phyloP scores from a whole-genome alignment of 1,139 yeast genomes.

The Blastobotrys raffinosifermentans region DNA sequence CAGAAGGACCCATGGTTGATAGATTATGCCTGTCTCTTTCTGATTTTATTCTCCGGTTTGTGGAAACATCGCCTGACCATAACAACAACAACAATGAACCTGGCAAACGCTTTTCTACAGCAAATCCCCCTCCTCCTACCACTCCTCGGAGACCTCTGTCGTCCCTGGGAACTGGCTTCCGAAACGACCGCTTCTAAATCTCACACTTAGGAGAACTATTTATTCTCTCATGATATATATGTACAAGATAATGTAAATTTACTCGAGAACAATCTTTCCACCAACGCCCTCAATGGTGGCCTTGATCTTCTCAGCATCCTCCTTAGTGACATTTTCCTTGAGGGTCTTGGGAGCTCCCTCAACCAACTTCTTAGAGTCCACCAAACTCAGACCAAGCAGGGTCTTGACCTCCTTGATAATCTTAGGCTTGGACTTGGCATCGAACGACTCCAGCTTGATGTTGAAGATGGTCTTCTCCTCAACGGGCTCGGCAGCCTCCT shows the following conservation, averaged over 20 bases:
- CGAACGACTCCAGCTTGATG: slow-evolving; percentile 88
- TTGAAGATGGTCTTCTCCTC: slow-evolving; percentile 94
- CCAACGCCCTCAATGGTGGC: slow-evolving; percentile 90
- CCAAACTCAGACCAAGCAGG: slow-evolving; percentile 84
- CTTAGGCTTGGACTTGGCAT: slow-evolving; percentile 94
- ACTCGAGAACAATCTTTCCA: slow-evolving; percentile 87
- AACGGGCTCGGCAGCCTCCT: slow-evolving; percentile 69
- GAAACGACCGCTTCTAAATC: too few species aligned
- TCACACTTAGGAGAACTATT: too few species aligned
- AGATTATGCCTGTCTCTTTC: slow-evolving; percentile 25
- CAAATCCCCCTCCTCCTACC: too few species aligned
- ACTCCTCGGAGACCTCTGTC: too few species aligned
- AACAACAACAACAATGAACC: too few species aligned
- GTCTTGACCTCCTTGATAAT: slow-evolving; percentile 94
- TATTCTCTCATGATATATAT: slow-evolving; percentile 3
- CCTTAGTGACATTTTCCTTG: slow-evolving; percentile 81
- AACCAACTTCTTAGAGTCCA: slow-evolving; percentile 95
- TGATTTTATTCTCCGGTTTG: slow-evolving; percentile 21
- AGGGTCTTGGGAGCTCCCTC: slow-evolving; percentile 94
- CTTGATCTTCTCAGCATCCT: slow-evolving; percentile 89
- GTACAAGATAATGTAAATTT: slow-evolving; percentile 25
- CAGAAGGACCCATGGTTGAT: slow-evolving; percentile 18
- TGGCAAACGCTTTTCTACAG: too few species aligned
- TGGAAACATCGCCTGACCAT: slow-evolving; percentile 6
- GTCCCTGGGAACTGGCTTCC: too few species aligned